phyloP scores from a whole-genome alignment of 345 rosid species.

The Populus tremula region DNA sequence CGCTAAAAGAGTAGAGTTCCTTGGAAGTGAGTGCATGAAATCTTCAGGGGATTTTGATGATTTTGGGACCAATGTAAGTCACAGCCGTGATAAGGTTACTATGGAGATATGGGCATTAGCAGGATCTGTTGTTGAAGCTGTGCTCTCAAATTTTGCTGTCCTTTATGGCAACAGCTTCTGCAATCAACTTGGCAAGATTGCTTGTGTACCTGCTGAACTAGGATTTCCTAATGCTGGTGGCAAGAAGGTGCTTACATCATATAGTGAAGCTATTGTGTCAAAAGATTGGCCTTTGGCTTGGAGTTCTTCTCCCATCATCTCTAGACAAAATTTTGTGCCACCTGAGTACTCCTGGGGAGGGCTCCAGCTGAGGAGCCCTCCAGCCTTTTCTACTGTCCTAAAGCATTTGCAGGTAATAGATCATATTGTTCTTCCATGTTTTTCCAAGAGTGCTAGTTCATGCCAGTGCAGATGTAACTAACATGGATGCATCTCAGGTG shows the following conservation, averaged over 20 bases:
- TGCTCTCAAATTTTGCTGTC: conserved; percentile 75
- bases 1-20: conserved; percentile 70
- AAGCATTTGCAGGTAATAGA: conserved; percentile 75
- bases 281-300: conserved; percentile 96
- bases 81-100: conserved; percentile 54
- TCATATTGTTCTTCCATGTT: conserved; percentile 10
- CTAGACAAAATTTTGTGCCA: conserved; percentile 70
- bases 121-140: conserved; percentile 78
- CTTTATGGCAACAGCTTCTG: conserved; percentile 78
- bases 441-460: background rate
- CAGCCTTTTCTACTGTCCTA: conserved; percentile 67
- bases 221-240: conserved; percentile 75
- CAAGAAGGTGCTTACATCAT: conserved; percentile 79
- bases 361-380: conserved; percentile 81
- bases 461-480: conserved; percentile 15
- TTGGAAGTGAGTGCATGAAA: conserved; percentile 60
- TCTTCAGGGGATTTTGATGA: conserved; percentile 46
- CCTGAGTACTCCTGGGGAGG: conserved; percentile 88
- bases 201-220: conserved; percentile 80
- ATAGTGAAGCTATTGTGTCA: conserved; percentile 63
- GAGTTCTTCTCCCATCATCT: conserved; percentile 78
- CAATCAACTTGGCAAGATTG: conserved; percentile 66
- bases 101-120: conserved; percentile 71
- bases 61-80: conserved; percentile 47
- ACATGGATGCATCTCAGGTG: conserved; percentile 39